Evolutionary conservation across 2,329 filamentous ascomycete genomes (phyloP).

Genomic region (Tolypocladium pustulatum): DNA sequence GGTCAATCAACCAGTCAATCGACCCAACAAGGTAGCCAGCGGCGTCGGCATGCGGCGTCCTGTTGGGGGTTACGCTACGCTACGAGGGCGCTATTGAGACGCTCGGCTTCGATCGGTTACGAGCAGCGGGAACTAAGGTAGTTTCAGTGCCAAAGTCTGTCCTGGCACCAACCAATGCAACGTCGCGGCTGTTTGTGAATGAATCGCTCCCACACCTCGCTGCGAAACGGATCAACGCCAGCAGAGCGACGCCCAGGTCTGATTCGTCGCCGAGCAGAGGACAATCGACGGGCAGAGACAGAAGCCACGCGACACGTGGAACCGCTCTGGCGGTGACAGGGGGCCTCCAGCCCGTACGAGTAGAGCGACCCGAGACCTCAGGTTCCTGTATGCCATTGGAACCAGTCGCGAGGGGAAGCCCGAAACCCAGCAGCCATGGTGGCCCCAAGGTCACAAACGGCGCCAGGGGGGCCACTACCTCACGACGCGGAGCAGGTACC

Average conservation of each 20-base stretch:
- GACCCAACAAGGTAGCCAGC: too few relatives aligned
- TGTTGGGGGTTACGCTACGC: background rate
- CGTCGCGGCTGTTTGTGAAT: background rate
- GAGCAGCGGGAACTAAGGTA: background rate
- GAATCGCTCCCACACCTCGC: background rate
- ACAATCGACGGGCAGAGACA: background rate
- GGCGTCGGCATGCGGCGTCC: background rate
- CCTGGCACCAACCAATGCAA: background rate
- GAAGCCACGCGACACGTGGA: background rate
- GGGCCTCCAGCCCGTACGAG: background rate
- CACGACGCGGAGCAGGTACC: too few relatives aligned
- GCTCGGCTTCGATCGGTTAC: background rate
- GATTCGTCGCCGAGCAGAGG: background rate
- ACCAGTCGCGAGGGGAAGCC: background rate
- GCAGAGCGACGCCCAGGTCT: background rate
- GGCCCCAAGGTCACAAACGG: background rate
- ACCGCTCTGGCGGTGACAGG: background rate
- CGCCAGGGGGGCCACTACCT: background rate
- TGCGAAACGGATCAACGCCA: background rate
- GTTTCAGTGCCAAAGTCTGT: background rate
- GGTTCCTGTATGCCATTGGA: too few relatives aligned
- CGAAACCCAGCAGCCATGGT: background rate
- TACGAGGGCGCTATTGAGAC: background rate
- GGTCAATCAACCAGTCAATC: background rate
- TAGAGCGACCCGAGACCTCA: background rate